These are phyloP conservation scores for Physcomitrellopsis africana DNA, from an alignment of 225 moss, liverwort and hornwort species.

Conservation along the genomic window DNA sequence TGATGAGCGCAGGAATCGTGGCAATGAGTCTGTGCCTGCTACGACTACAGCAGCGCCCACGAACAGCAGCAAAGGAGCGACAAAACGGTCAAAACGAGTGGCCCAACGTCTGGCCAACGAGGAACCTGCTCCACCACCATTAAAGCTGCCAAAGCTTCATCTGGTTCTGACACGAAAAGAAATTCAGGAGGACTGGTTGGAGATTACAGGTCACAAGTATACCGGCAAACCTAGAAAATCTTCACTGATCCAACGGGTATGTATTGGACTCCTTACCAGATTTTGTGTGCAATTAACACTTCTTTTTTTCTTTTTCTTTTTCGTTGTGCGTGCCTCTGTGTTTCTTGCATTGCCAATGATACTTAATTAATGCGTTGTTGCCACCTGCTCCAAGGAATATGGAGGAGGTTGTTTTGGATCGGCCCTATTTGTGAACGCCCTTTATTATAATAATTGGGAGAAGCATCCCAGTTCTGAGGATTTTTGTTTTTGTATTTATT, in stretches of 20 bases:
- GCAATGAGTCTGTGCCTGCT: slow-evolving; percentile 61
- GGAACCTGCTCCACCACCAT: slow-evolving; percentile 93
- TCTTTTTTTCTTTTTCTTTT: too few species aligned
- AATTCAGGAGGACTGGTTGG: slow-evolving; percentile 98
- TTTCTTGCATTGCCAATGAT: too few species aligned
- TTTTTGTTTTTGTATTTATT: background rate
- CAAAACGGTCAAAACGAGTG: slow-evolving; percentile 96
- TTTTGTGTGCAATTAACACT: too few species aligned
- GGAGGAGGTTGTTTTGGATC: background rate
- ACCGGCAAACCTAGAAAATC: slow-evolving; percentile 95
- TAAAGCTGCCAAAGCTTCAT: slow-evolving; percentile 97
- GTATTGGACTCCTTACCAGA: slow-evolving; percentile 20
- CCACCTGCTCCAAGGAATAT: too few species aligned
- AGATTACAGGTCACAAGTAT: slow-evolving; percentile 96
- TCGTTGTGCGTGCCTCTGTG: too few species aligned
- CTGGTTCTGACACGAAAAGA: slow-evolving; percentile 93
- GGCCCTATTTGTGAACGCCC: background rate
- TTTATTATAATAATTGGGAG: background rate
- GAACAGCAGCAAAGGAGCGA: slow-evolving; percentile 76
- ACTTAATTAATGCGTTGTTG: too few species aligned
- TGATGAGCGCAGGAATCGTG: slow-evolving; percentile 71
- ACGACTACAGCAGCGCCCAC: slow-evolving; percentile 64
- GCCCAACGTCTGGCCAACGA: slow-evolving; percentile 94
- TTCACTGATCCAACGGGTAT: slow-evolving; percentile 81
- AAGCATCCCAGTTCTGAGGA: slow-evolving; percentile 17